Conservation (phyloP, 352 stramenopile genomes). For the Phytophthora kernoviae region DNA sequence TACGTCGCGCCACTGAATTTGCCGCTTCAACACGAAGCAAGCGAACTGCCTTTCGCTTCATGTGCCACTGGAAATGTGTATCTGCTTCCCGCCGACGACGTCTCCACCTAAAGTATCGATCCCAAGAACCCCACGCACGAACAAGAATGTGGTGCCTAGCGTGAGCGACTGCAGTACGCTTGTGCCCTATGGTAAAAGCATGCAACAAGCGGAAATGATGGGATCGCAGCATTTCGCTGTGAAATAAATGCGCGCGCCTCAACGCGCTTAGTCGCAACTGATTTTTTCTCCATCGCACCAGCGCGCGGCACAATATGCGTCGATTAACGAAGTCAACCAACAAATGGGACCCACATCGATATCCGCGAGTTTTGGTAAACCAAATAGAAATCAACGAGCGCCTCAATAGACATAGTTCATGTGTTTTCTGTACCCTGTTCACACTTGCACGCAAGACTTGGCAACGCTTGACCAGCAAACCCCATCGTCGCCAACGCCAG, state of each 20-base stretch:
- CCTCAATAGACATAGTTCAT: constrained; percentile 9
- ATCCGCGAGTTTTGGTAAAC: constrained; percentile 24
- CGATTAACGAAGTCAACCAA: constrained; percentile 6
- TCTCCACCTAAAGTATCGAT: constrained; percentile 6
- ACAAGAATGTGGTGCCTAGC: constrained; percentile 10
- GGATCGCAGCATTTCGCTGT: constrained; percentile 3
- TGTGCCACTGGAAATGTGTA: constrained; percentile 12
- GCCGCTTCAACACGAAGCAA: constrained; percentile 4
- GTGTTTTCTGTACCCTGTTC: neutral
- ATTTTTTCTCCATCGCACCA: constrained; percentile 23
- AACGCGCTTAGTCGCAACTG: constrained; percentile 3
- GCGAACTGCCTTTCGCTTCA: constrained; percentile 19
- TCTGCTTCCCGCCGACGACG: constrained; percentile 13
- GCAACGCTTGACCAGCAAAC: neutral
- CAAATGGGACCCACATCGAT: constrained; percentile 12
- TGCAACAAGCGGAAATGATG: constrained; percentile 11
- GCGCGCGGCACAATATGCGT: neutral
- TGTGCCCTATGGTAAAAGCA: constrained; percentile 10
- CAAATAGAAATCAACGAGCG: constrained; percentile 16
- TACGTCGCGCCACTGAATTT: constrained; percentile 5
- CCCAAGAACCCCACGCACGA: constrained; percentile 12
- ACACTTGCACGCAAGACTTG: constrained; percentile 9
- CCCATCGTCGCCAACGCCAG: constrained; percentile 27
- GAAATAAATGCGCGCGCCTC: constrained; percentile 9
- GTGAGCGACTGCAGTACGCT: constrained; percentile 7